These are phyloP conservation scores for Brassica carinata DNA, from an alignment of 345 rosid genomes.

Conservation along the genomic window DNA sequence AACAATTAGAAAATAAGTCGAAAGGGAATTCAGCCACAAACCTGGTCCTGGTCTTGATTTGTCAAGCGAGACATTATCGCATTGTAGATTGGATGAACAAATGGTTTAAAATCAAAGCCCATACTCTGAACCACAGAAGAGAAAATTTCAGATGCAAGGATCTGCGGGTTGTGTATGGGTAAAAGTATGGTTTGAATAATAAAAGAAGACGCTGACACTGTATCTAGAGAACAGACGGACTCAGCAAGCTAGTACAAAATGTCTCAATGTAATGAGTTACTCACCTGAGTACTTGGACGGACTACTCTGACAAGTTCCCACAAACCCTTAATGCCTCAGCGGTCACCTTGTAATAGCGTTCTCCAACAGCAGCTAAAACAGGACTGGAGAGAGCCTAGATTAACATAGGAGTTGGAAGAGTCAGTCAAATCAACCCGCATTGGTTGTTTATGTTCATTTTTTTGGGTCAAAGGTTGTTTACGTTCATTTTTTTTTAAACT, in stretches of 20 bases:
- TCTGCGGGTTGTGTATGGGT: background rate
- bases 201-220: background rate
- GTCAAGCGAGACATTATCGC: slow-evolving; percentile 95
- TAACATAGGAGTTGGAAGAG: slow-evolving; percentile 24
- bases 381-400: slow-evolving; percentile 86
- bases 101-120: slow-evolving; percentile 86
- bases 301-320: slow-evolving; percentile 94
- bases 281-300: slow-evolving; percentile 82
- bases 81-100: slow-evolving; percentile 80
- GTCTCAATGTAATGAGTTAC: slow-evolving; percentile 24
- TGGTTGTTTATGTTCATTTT: slow-evolving; percentile 1
- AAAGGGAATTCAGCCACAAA: slow-evolving; percentile 29
- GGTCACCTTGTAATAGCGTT: slow-evolving; percentile 97
- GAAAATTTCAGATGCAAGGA: slow-evolving; percentile 10
- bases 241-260: slow-evolving; percentile 12
- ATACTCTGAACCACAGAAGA: slow-evolving; percentile 49
- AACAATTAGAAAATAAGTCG: background rate
- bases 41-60: slow-evolving; percentile 99
- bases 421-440: slow-evolving; percentile 8
- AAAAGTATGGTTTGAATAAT: background rate
- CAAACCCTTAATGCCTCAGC: slow-evolving; percentile 99
- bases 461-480: background rate
- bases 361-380: slow-evolving; percentile 95
- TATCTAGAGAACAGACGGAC: slow-evolving; percentile 14
- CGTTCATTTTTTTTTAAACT: slow-evolving; percentile 5